Conservation (phyloP, 2,329 filamentous ascomycete genomes). For the Immersiporthe knoxdaviesiana region DNA sequence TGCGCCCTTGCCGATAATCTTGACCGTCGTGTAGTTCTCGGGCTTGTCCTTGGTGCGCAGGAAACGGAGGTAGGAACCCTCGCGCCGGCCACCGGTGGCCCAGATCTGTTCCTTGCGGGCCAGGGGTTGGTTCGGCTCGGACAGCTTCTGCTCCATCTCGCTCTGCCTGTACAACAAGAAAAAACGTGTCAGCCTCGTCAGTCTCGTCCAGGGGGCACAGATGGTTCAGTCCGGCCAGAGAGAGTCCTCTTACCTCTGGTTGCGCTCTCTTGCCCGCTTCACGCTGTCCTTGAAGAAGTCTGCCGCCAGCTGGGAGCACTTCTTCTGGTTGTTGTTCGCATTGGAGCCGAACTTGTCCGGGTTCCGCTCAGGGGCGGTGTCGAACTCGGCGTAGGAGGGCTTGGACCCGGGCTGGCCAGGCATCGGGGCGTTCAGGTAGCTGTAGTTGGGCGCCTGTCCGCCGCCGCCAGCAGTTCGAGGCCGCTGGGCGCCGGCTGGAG, state of each 20-base stretch:
- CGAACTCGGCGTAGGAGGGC: slow-evolving; percentile 68
- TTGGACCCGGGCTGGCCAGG: slow-evolving; percentile 57
- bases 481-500: slow-evolving; percentile 65
- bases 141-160: slow-evolving; percentile 85
- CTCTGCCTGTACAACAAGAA: slow-evolving; percentile 70
- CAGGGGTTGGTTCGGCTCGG: slow-evolving; percentile 74
- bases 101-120: slow-evolving; percentile 82
- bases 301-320: slow-evolving; percentile 71
- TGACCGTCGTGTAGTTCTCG: slow-evolving; percentile 93
- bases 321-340: slow-evolving; percentile 71
- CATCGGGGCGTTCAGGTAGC: slow-evolving; percentile 71
- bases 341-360: slow-evolving; percentile 74
- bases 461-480: slow-evolving; percentile 81
- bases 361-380: slow-evolving; percentile 81
- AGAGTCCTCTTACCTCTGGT: slow-evolving; percentile 77
- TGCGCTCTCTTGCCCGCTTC: slow-evolving; percentile 90
- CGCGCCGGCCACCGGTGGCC: slow-evolving; percentile 81
- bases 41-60: slow-evolving; percentile 90
- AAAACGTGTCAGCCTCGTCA: not conserved
- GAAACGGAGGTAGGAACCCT: slow-evolving; percentile 92
- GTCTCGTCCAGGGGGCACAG: not conserved
- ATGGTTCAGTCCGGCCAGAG: no score
- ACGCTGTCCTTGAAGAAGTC: slow-evolving; percentile 99
- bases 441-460: slow-evolving; percentile 64
- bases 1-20: slow-evolving; percentile 98